Evolutionary conservation across 495 filamentous ascomycete genomes (phyloP), one percentile per base, ranked within the genome.

Genomic region (Thermochaetoides thermophila): DNA sequence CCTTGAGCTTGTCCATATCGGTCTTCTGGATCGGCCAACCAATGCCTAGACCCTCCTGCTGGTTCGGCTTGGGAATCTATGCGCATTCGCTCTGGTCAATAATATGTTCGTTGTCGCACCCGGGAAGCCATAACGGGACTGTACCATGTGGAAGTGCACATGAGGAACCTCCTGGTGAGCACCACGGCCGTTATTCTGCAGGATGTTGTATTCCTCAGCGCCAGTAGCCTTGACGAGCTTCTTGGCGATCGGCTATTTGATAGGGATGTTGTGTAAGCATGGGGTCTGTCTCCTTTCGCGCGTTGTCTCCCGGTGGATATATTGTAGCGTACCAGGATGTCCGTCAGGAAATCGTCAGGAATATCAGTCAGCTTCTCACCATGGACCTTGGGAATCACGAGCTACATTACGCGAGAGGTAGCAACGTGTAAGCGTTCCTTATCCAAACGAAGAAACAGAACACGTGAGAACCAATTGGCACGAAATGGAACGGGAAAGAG

Each of bases 131-230:
- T n/a, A n/a, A n/a, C n/a, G n/a, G n/a, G n/a, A n/a, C n/a, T n/a
- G n/a, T n/a, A 85, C 81, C 75, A 95, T 78, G 54, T 97, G 89
- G 60, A 92, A 87, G 60, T 94, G 86, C 20, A 91, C 89, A 62
- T 99, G 89, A 42, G 79, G 80, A 38, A 99, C 91, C 34, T 76
- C 64, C 59, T 99, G 89, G 60, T 99, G 91, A n/a, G 89, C 89
- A 49, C 81, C 66, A 14, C 69, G 60, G 17, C 89, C 89, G 50
- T 99, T 99, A 61, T 99, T 99, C 66, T 99, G 89, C 39, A 99
- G 59, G 32, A 99, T 67, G 50, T 99, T 99, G 65, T 78, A 99
- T 48, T 96, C 68, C 18, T 58, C 56, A 12, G 82, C 78, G 5
- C 81, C 81, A 9, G 68, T 71, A 16, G 82, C 85, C n/a, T 55